Conservation (phyloP, 352 stramenopile species). For the Phytophthora vignae region DNA sequence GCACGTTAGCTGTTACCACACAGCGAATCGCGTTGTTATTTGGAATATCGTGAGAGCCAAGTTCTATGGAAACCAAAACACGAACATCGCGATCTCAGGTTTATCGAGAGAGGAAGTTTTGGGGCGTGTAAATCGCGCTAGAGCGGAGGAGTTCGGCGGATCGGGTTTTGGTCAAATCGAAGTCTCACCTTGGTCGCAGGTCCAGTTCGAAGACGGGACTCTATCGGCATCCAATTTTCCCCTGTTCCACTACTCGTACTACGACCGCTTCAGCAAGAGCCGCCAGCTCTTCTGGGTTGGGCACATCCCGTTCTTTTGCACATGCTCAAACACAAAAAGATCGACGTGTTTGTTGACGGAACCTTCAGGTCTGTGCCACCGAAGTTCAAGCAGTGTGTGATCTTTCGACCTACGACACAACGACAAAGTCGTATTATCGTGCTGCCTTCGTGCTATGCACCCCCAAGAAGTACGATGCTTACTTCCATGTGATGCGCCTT, state of each 20-base stretch:
- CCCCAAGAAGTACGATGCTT: conserved; percentile 6
- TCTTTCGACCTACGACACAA: conserved; percentile 5
- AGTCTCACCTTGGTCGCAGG: background rate
- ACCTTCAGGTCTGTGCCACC: conserved; percentile 3
- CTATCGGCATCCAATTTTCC: background rate
- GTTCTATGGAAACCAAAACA: background rate
- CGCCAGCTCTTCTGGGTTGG: conserved; percentile 2
- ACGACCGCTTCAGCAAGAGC: background rate
- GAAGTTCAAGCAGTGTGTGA: conserved; percentile 14
- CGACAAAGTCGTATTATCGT: background rate
- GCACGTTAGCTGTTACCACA: background rate
- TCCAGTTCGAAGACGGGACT: background rate
- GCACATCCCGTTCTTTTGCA: conserved; percentile 10
- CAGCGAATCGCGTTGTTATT: background rate
- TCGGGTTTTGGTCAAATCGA: background rate
- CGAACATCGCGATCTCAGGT: background rate
- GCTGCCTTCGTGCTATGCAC: conserved; percentile 1
- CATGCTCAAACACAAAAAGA: conserved; percentile 19
- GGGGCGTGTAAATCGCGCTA: background rate
- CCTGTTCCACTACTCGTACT: conserved; percentile 20
- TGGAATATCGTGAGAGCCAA: conserved; percentile 7
- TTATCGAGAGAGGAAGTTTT: background rate
- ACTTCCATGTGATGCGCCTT: conserved; percentile 4
- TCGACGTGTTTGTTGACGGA: conserved; percentile 16
- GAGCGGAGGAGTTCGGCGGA: background rate